Conservation (phyloP, 495 filamentous ascomycete species). For the Hypoxylon rickii region DNA sequence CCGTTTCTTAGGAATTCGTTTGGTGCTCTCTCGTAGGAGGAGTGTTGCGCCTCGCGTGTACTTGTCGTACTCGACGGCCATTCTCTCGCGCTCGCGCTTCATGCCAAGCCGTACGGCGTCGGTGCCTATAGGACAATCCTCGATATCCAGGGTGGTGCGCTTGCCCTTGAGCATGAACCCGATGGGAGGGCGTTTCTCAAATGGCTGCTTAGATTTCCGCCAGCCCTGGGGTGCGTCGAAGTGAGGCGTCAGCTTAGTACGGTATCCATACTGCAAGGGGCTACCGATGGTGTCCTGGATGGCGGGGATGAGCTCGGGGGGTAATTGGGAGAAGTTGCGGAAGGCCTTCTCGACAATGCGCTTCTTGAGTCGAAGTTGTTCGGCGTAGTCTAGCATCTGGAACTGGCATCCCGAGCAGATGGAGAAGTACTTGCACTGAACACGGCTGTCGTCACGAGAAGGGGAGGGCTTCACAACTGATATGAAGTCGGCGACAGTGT, state of each 20-base stretch:
- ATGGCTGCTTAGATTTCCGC: constrained; percentile 46
- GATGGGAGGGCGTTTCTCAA: constrained; percentile 70
- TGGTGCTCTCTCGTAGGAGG: constrained; percentile 83
- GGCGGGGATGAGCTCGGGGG: constrained; percentile 73
- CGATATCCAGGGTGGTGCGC: constrained; percentile 80
- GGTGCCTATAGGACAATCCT: constrained; percentile 95
- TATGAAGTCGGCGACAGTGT: constrained; percentile 80
- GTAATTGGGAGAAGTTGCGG: constrained; percentile 81
- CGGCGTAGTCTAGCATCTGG: constrained; percentile 90
- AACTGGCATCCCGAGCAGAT: constrained; percentile 93
- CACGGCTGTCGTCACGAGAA: constrained; percentile 72
- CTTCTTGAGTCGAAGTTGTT: constrained; percentile 84
- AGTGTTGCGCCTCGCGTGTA: constrained; percentile 86
- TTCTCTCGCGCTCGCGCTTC: constrained; percentile 69
- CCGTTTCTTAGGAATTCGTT: constrained; percentile 62
- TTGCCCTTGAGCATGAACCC: constrained; percentile 87
- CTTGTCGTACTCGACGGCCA: constrained; percentile 67
- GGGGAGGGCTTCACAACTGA: constrained; percentile 73
- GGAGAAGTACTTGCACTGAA: constrained; percentile 84
- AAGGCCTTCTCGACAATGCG: constrained; percentile 90
- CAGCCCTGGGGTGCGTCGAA: constrained; percentile 71
- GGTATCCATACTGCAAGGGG: constrained; percentile 88
- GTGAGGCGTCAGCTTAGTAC: constrained; percentile 95
- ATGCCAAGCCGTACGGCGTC: constrained; percentile 78
- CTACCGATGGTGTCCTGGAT: constrained; percentile 86